phyloP scores from a whole-genome alignment of 768 basidiomycete species.

The Auriscalpium microsporum region DNA sequence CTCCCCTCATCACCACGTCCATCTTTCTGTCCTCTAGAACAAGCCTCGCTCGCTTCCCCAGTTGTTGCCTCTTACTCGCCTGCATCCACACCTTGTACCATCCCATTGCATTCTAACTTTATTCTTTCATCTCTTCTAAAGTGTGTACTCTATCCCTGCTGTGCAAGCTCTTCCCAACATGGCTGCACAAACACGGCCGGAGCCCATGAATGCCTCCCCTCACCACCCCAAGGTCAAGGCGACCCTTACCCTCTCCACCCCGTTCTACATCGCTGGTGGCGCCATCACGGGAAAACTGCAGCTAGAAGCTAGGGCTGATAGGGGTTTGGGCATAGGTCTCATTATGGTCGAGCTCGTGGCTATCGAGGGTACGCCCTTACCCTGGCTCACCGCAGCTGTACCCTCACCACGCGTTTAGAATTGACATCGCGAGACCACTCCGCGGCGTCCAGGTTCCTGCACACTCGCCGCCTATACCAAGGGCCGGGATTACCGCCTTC shows the following conservation, averaged over 20 bases:
- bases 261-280: conserved; percentile 57
- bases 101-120: too few relatives aligned
- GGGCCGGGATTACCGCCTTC: conserved; percentile 77
- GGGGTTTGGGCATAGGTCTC: conserved; percentile 59
- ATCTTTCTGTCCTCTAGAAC: too few relatives aligned
- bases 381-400: not conserved
- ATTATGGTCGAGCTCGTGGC: conserved; percentile 76
- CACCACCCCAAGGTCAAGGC: conserved; percentile 75
- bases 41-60: too few relatives aligned
- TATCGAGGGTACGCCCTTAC: conserved; percentile 45
- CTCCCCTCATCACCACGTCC: too few relatives aligned
- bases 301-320: conserved; percentile 69
- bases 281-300: conserved; percentile 69
- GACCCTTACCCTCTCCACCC: conserved; percentile 48
- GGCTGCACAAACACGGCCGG: conserved; percentile 31
- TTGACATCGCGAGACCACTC: conserved; percentile 71
- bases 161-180: not conserved
- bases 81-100: too few relatives aligned
- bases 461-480: conserved; percentile 65
- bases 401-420: conserved; percentile 33
- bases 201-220: conserved; percentile 77
- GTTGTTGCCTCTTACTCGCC: too few relatives aligned
- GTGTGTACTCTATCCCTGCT: too few relatives aligned
- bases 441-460: conserved; percentile 70
- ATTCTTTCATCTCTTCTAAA: too few relatives aligned